These are phyloP conservation scores for Seiridium unicorne DNA, from an alignment of 2,329 filamentous ascomycete genomes.

Conservation along the genomic window DNA sequence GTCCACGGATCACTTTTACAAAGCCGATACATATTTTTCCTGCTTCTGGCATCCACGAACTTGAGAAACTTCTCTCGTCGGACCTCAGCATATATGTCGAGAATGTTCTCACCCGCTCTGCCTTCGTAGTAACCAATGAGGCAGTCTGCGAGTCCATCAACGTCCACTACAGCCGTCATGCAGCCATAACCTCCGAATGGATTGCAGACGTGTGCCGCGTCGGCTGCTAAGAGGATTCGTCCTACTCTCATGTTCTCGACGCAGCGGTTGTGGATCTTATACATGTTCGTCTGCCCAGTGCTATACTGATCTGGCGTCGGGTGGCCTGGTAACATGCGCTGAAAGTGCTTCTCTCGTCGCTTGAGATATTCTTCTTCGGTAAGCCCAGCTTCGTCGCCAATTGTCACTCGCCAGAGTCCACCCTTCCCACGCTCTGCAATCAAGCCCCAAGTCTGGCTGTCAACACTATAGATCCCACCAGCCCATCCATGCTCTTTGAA, in stretches of 20 bases:
- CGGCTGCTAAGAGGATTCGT: slow-evolving; percentile 7
- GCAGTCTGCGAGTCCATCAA: slow-evolving; percentile 11
- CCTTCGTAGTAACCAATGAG: slow-evolving; percentile 3
- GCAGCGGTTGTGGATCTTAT: slow-evolving; percentile 11
- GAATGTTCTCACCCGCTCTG: not conserved
- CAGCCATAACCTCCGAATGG: slow-evolving; percentile 9
- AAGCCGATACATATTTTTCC: not conserved
- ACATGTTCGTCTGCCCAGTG: slow-evolving; percentile 6
- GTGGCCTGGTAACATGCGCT: not conserved
- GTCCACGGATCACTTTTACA: not conserved
- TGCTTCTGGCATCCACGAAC: not conserved
- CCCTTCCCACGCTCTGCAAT: not conserved
- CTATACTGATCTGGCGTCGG: slow-evolving; percentile 6
- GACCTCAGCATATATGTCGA: not conserved
- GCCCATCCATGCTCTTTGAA: too few relatives aligned
- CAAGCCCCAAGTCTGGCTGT: not conserved
- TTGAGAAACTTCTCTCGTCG: not conserved
- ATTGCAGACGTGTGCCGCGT: slow-evolving; percentile 13
- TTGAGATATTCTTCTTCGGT: slow-evolving; percentile 9
- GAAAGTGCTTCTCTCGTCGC: slow-evolving; percentile 1
- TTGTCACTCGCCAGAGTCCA: slow-evolving; percentile 7
- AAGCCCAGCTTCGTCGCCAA: slow-evolving; percentile 6
- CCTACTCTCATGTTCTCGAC: slow-evolving; percentile 7
- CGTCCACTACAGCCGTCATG: slow-evolving; percentile 9
- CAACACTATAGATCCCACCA: too few relatives aligned